Base-by-base conservation (phyloP, 1,284 basidiomycete genomes). In the Sporisorium reilianum region DNA sequence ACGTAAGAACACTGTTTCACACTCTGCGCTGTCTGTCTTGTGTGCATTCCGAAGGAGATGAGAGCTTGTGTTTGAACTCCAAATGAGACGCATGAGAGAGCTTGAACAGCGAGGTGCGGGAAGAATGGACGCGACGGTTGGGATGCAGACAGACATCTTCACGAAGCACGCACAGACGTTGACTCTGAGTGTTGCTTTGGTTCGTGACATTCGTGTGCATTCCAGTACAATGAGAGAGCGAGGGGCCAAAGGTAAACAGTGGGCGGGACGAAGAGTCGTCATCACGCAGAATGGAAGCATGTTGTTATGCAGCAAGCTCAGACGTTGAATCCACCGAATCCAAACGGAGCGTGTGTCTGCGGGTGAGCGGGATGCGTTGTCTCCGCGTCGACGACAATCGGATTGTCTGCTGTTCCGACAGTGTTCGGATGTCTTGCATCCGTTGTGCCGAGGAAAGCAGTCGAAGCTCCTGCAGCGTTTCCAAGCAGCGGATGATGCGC, bases 401-500 rank as follows among this genome's bases (percentile, higher is more conserved):
- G 71, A n/a, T 74, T 46, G 48, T 57, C 52, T 2, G 52, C 62
- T 25, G 71, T 60, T 9, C 60, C 69, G 0, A 36, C 34, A 11
- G 38, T 1, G 16, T 20, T 38, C 5, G 41, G 7, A 8, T 23
- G n/a, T 23, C 40, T 44, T 12, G 32, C 32, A 16, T 6, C 34
- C 2, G 16, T 8, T 32, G 52, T 36, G 14, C 54, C 38, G 1
- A 62, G 62, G 9, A 60, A 50, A 8, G 57, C 57, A 38, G 28
- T 38, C 3, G 50, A 32, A 5, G 44, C 10, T 5, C 32, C 12
- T 3, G 36, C 32, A 8, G 28, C 48, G 16, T 50, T 67, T 2
- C 57, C 65, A 5, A 76, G 63, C 18, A 73, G 48, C 10, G 74
- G 74, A 51, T 76, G 74, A 6, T 57, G 40, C 14, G 55, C 53